Conservation (phyloP, 1,284 basidiomycete genomes). For the Puccinia novopanici region DNA sequence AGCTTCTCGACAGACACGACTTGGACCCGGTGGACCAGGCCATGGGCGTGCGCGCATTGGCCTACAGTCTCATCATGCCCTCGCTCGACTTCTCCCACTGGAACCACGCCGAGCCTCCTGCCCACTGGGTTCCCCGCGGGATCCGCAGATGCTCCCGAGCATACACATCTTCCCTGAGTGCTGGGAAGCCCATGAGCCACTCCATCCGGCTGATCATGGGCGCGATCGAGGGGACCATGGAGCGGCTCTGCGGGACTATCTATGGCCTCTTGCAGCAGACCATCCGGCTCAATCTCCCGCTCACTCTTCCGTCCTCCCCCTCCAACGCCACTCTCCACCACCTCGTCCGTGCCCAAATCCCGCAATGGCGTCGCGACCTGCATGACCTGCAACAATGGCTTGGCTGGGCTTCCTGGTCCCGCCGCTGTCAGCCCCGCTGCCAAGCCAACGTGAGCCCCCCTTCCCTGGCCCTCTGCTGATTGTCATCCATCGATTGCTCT, state of each 20-base stretch:
- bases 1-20: not conserved
- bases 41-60: not conserved
- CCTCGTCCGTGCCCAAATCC: not conserved
- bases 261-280: constrained; percentile 4
- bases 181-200: not conserved
- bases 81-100: constrained; percentile 26
- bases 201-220: constrained; percentile 7
- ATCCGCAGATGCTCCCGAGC: constrained; percentile 3
- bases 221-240: constrained; percentile 29
- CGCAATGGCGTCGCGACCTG: constrained; percentile 3
- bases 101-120: not conserved
- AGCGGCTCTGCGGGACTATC: not conserved
- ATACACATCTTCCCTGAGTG: not conserved
- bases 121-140: not conserved
- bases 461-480: too few relatives aligned
- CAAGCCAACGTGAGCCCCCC: not conserved
- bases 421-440: constrained; percentile 26
- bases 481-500: too few relatives aligned
- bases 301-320: not conserved
- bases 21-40: not conserved
- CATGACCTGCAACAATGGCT: constrained; percentile 28
- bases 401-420: constrained; percentile 7
- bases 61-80: constrained; percentile 34
- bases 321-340: not conserved
- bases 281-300: not conserved